These are phyloP conservation scores for Plenodomus biglobosus DNA, from an alignment of 2,329 filamentous ascomycete genomes.

Conservation along the genomic window DNA sequence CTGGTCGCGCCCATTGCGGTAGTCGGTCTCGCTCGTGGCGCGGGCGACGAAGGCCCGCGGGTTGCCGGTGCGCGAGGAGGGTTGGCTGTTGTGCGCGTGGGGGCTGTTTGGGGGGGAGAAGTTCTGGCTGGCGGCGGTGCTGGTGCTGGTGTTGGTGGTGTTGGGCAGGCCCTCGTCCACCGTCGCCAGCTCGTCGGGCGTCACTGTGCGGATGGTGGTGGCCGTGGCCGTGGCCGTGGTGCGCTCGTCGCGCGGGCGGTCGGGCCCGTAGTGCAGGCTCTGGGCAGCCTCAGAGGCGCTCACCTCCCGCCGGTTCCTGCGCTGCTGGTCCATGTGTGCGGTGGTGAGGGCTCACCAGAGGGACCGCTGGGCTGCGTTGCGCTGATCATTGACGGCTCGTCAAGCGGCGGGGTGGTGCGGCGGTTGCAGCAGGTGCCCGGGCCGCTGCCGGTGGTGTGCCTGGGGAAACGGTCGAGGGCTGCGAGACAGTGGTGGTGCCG, in stretches of 20 bases:
- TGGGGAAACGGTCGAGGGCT: constrained; percentile 9
- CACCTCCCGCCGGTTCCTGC: constrained; percentile 30
- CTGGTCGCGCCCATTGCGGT: constrained; percentile 49
- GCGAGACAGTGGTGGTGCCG: constrained; percentile 9
- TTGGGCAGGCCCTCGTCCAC: constrained; percentile 17
- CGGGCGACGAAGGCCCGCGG: constrained; percentile 34
- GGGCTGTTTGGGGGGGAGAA: constrained; percentile 37
- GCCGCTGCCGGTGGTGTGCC: constrained; percentile 12
- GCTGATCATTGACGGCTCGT: constrained; percentile 15
- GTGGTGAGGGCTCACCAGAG: background rate
- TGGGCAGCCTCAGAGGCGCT: constrained; percentile 24
- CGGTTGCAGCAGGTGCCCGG: constrained; percentile 12
- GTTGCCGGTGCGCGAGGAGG: constrained; percentile 14
- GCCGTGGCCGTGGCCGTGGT: constrained; percentile 34
- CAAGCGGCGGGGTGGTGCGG: constrained; percentile 12
- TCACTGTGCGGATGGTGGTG: constrained; percentile 62
- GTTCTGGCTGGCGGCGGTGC: constrained; percentile 2
- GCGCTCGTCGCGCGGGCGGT: constrained; percentile 27
- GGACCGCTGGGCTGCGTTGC: constrained; percentile 16
- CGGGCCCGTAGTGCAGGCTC: constrained; percentile 11
- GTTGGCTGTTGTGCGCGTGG: constrained; percentile 27
- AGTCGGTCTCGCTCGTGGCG: constrained; percentile 38
- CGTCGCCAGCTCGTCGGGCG: constrained; percentile 57
- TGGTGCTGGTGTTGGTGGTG: too few species aligned
- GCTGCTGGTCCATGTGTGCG: constrained; percentile 32